Evolutionary conservation across 176 grass and related monocot genomes (phyloP).

Genomic region (Paspalum notatum): DNA sequence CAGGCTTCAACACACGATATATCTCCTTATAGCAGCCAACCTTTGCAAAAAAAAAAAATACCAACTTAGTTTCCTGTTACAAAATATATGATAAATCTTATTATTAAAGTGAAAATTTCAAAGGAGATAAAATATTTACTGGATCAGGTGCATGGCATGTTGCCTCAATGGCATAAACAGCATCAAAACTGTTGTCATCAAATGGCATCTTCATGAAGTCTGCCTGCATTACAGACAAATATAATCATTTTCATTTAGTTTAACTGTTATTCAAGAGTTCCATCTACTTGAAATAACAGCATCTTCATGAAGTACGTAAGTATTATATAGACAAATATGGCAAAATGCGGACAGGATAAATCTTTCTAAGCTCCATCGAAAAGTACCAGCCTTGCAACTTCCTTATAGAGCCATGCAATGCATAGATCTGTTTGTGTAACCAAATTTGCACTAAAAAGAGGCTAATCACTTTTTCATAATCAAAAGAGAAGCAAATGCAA

Average conservation of each 20-base stretch:
- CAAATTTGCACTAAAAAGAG: conserved; percentile 2
- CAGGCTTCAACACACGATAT: conserved; percentile 88
- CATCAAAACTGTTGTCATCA: conserved; percentile 63
- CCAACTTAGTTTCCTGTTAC: background rate
- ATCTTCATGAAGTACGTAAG: background rate
- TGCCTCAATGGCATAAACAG: conserved; percentile 75
- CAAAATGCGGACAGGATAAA: background rate
- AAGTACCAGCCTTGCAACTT: conserved; percentile 32
- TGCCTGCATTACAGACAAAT: conserved; percentile 54
- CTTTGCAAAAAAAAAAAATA: conserved; percentile 52
- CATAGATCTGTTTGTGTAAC: background rate
- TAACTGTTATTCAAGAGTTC: background rate
- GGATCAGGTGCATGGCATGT: conserved; percentile 80
- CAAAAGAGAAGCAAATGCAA: conserved; percentile 10
- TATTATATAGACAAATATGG: background rate
- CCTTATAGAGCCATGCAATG: conserved; percentile 14
- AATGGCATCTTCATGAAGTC: conserved; percentile 93
- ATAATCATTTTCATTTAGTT: conserved; percentile 6
- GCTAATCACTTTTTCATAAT: background rate
- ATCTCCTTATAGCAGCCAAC: conserved; percentile 97
- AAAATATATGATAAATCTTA: conserved; percentile 17
- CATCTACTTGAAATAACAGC: background rate
- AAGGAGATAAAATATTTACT: conserved; percentile 31
- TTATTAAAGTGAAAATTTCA: background rate
- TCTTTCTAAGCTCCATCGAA: background rate